A percentile compares a stretch with the other conserved stretches of the same genome.
These are phyloP conservation scores for Coprinellus aureogranulatus DNA, from an alignment of 768 basidiomycete species.

Conservation along the genomic window DNA sequence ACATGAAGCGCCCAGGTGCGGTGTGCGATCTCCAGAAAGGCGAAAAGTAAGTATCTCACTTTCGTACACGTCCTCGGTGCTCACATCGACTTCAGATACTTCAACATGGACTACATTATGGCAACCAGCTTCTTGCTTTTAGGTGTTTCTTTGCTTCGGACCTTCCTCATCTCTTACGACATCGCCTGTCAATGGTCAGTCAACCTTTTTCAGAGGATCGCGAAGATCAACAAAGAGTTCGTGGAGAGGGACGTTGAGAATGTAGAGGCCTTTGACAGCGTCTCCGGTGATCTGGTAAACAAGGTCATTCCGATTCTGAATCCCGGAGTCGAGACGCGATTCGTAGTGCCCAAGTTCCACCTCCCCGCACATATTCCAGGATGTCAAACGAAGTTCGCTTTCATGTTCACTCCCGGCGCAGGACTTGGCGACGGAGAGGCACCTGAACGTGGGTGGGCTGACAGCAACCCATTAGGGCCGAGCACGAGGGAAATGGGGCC, in stretches of 20 bases:
- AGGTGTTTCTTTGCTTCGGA: not conserved
- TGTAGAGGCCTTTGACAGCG: no score
- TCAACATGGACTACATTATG: constrained; percentile 27
- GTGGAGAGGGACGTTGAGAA: no score
- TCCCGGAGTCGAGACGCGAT: not conserved
- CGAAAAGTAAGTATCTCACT: constrained; percentile 20
- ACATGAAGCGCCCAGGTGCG: constrained; percentile 24
- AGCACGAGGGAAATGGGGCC: constrained; percentile 39
- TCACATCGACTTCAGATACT: constrained; percentile 18
- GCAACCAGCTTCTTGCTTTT: constrained; percentile 1
- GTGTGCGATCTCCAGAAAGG: constrained; percentile 34
- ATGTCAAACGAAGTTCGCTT: constrained; percentile 22
- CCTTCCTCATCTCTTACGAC: constrained; percentile 28
- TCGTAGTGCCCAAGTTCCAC: constrained; percentile 25
- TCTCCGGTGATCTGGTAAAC: not conserved
- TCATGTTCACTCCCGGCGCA: constrained; percentile 22
- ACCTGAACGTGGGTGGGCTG: constrained; percentile 30
- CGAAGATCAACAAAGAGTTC: constrained; percentile 1
- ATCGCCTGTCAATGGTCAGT: constrained; percentile 25
- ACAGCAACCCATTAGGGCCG: constrained; percentile 20
- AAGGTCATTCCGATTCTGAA: not conserved
- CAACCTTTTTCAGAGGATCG: constrained; percentile 5
- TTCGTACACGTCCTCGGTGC: not conserved
- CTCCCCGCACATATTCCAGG: constrained; percentile 20
- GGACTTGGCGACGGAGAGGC: constrained; percentile 35